These are phyloP conservation scores for Vitis labrusca DNA, from an alignment of 164 flowering plant species.

Conservation along the genomic window DNA sequence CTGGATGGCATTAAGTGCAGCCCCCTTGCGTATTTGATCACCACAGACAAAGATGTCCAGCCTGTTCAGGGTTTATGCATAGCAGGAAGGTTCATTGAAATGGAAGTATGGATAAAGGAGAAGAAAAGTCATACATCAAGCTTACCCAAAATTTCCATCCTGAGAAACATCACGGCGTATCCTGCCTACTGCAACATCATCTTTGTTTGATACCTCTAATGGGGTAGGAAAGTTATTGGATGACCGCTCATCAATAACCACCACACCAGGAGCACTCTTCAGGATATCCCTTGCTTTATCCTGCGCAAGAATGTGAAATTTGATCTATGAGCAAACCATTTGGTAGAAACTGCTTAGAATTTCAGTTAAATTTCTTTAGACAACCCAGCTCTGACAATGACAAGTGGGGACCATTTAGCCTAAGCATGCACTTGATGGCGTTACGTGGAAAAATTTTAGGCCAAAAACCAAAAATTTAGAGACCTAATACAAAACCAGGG, in stretches of 20 bases:
- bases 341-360: not conserved
- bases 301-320: conserved; percentile 30
- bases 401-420: not conserved
- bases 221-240: conserved; percentile 93
- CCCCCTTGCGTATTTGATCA: conserved; percentile 97
- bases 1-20: conserved; percentile 96
- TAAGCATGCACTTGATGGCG: not conserved
- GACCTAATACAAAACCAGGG: not conserved
- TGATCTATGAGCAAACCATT: not conserved
- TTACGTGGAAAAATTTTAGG: not conserved
- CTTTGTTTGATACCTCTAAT: conserved; percentile 86
- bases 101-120: not conserved
- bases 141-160: conserved; percentile 83
- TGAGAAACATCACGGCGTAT: conserved; percentile 87
- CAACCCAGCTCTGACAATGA: not conserved
- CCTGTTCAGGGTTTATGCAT: conserved; percentile 34
- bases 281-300: conserved; percentile 82
- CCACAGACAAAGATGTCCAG: conserved; percentile 96
- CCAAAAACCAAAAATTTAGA: not conserved
- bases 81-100: not conserved
- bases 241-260: conserved; percentile 85
- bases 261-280: conserved; percentile 80
- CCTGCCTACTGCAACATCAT: conserved; percentile 96
- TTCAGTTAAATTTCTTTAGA: not conserved
- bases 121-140: not conserved